Conservation (phyloP, 1,139 yeast genomes). For the Suhomyces chickasaworum region DNA sequence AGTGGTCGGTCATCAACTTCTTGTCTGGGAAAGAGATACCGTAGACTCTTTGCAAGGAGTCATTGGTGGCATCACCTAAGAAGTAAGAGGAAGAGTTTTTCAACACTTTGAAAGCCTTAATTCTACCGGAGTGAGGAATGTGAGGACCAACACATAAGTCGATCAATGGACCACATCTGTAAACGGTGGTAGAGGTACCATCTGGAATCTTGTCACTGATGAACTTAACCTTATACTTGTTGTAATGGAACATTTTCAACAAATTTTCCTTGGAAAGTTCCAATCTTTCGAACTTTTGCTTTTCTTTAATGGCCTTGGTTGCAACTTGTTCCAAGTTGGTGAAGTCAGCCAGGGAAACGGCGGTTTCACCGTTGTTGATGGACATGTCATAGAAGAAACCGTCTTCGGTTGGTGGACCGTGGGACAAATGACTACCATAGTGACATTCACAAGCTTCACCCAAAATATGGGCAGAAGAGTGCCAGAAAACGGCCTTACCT, state of each 20-base stretch:
- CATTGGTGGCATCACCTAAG: constrained; percentile 89
- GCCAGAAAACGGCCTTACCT: constrained; percentile 98
- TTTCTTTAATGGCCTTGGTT: constrained; percentile 89
- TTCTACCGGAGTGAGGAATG: constrained; percentile 95
- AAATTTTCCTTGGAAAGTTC: constrained; percentile 90
- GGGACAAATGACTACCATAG: constrained; percentile 83
- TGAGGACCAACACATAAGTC: constrained; percentile 99
- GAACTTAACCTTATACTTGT: constrained; percentile 90
- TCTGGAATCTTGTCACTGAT: constrained; percentile 91
- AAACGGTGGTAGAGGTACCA: constrained; percentile 93
- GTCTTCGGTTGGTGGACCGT: constrained; percentile 97
- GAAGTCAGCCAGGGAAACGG: constrained; percentile 83
- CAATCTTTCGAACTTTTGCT: constrained; percentile 93
- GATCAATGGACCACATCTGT: constrained; percentile 96
- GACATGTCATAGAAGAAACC: constrained; percentile 98
- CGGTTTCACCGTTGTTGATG: constrained; percentile 71
- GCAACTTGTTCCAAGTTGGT: constrained; percentile 83
- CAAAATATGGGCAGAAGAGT: constrained; percentile 95
- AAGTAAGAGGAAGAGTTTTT: constrained; percentile 97
- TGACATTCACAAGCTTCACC: constrained; percentile 99
- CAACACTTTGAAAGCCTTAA: constrained; percentile 90
- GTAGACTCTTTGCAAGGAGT: constrained; percentile 94
- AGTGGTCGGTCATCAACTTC: constrained; percentile 92
- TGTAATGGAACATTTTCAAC: constrained; percentile 90
- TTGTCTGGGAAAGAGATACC: constrained; percentile 99